Evolutionary conservation across 2,329 filamentous ascomycete genomes (phyloP).

Genomic region (Sporothrix phasma): DNA sequence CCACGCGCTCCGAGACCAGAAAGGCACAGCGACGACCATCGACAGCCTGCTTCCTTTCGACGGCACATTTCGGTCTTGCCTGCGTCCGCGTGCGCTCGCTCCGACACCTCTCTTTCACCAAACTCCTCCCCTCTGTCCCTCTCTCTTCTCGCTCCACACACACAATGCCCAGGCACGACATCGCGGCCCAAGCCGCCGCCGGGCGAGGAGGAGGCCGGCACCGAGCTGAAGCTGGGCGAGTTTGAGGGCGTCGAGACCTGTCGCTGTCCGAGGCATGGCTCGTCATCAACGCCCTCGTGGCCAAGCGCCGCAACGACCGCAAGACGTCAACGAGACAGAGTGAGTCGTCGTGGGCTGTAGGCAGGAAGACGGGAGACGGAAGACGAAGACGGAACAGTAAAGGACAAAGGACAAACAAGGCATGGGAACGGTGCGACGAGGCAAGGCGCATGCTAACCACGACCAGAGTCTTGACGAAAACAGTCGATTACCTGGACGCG

Average conservation of each 20-base stretch:
- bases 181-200: conserved; percentile 60
- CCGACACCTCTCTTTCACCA: not conserved
- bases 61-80: not conserved
- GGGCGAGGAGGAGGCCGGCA: conserved; percentile 80
- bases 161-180: conserved; percentile 36
- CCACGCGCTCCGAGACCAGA: not conserved
- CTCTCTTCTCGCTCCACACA: not conserved
- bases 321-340: conserved; percentile 78
- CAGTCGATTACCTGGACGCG: conserved; percentile 82
- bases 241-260: conserved; percentile 87
- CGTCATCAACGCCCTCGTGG: conserved; percentile 80
- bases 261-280: conserved; percentile 87
- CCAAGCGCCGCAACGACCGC: conserved; percentile 66
- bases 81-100: not conserved
- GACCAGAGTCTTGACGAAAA: conserved; percentile 67
- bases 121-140: not conserved
- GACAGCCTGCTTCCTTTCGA: not conserved
- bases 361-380: not conserved
- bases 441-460: no score
- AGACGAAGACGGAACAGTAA: not conserved
- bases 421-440: no score
- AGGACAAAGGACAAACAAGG: no score
- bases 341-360: conserved; percentile 30
- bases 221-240: conserved; percentile 77
- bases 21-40: not conserved